These are phyloP conservation scores for Pestalotiopsis sp. DNA, from an alignment of 2,329 filamentous ascomycete genomes.

Conservation along the genomic window DNA sequence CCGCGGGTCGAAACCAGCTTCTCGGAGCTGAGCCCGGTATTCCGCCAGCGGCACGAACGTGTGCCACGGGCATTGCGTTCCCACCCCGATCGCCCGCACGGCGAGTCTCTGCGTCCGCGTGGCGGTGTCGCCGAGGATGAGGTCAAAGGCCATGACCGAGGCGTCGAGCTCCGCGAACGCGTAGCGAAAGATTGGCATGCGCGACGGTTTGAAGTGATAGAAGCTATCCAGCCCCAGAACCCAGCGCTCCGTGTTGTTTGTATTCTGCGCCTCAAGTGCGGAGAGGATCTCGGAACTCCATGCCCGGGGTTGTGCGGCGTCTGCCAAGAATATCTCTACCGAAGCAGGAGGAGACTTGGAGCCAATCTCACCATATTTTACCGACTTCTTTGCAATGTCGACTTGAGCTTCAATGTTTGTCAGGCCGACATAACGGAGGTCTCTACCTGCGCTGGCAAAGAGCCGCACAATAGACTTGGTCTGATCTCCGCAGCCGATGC, in stretches of 20 bases:
- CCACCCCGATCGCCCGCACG: constrained; percentile 44
- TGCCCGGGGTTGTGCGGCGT: constrained; percentile 47
- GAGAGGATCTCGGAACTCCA: background rate
- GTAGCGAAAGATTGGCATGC: constrained; percentile 46
- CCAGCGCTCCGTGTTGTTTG: constrained; percentile 40
- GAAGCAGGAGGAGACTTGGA: background rate
- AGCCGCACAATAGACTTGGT: constrained; percentile 45
- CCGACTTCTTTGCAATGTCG: background rate
- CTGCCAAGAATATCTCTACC: constrained; percentile 46
- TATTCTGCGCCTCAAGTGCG: background rate
- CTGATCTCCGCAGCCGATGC: constrained; percentile 63
- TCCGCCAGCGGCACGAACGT: constrained; percentile 50
- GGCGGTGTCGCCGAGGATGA: constrained; percentile 42
- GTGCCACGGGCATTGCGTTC: constrained; percentile 49
- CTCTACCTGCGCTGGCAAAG: constrained; percentile 6
- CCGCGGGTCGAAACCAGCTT: constrained; percentile 47
- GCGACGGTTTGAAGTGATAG: constrained; percentile 59
- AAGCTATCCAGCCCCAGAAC: constrained; percentile 58
- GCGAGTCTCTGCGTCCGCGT: constrained; percentile 30
- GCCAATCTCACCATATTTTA: constrained; percentile 28
- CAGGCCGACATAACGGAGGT: constrained; percentile 53
- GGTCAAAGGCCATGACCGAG: constrained; percentile 58
- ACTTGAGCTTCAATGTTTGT: constrained; percentile 32
- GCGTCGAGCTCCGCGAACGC: constrained; percentile 44
- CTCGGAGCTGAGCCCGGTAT: constrained; percentile 47